Base-by-base conservation (phyloP, 2,329 filamentous ascomycete species). In the Trichoderma breve region DNA sequence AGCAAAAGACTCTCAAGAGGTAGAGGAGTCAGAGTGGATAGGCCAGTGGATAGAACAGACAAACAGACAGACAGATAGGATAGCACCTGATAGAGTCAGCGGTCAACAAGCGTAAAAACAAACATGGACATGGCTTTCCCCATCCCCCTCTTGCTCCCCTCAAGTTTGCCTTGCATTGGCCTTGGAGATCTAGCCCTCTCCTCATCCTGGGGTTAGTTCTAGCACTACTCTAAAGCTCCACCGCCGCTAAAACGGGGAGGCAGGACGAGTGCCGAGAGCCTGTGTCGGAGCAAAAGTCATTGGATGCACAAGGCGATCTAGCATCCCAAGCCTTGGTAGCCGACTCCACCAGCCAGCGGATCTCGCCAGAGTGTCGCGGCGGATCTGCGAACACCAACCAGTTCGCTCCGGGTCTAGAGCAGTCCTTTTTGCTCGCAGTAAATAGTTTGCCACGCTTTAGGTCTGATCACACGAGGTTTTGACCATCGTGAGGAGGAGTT, bases 1-100 rank as follows among this genome's bases (percentile, higher is more conserved):
- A 99, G 88, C 95, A 91, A 81, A 91, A 90, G 85, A 91, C 88
- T 6, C 75, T 91, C 77, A 91, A 91, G 84, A 82, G 89, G 79
- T 91, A 74, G 34, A 36, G 34, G 39, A 51, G 39, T 21, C 26
- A 7, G 18, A 32, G 36, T 47, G 60, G 60, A 36, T 21, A 18
- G 32, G 28, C 28, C 14, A 15, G 43, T 30, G 26, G 43, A 39
- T 39, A 65, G n/a, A 47, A 47, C 43, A 65, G 62, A 24, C 62
- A 64, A 9, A 53, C 47, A 53, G n/a, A 53, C 21, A 53, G 15
- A 21, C 47, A 24, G 47, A 53, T 21, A 53, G 47, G 47, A 53
- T 53, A 24, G 47, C 47, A 53, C 47, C 47, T 53, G 47, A 53
- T 53, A 53, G 47, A 53, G 47, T 53, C 47, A 24, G 47, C 21